Evolutionary conservation across 441 rosid species (phyloP).

Genomic region (Mallotus repandus): DNA sequence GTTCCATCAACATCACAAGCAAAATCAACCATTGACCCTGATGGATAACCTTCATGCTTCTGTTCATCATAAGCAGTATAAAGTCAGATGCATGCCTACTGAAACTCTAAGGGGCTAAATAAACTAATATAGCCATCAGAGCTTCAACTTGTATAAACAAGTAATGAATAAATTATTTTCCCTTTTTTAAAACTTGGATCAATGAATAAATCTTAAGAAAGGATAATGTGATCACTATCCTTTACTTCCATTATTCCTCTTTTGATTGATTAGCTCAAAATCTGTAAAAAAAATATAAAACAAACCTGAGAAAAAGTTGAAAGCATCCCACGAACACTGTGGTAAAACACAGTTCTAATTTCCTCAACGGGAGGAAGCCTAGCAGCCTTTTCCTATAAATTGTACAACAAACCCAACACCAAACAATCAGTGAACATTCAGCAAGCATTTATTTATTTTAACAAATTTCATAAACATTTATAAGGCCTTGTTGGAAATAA

Average conservation of each 20-base stretch:
- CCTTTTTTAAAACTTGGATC: no score
- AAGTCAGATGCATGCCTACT: no score
- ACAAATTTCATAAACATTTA: no score
- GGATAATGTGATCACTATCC: no score
- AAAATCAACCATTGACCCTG: conserved; percentile 89
- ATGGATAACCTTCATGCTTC: conserved; percentile 77
- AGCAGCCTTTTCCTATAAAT: conserved; percentile 69
- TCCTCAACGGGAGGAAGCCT: conserved; percentile 82
- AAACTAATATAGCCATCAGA: background rate
- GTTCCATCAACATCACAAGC: conserved; percentile 85
- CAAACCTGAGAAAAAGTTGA: conserved; percentile 84
- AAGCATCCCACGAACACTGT: conserved; percentile 63
- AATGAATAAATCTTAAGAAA: no score
- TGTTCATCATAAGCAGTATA: conserved; percentile 27
- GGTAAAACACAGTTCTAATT: conserved; percentile 62
- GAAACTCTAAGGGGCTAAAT: no score
- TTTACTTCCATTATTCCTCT: background rate
- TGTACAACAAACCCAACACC: conserved; percentile 8
- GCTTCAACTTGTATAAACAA: background rate
- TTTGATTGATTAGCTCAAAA: background rate
- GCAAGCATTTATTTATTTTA: background rate
- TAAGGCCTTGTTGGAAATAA: no score
- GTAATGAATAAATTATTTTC: no score
- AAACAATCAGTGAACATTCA: background rate
- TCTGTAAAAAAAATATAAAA: background rate